A percentile compares a stretch with the other conserved stretches of the same genome.
These are phyloP conservation scores for Lasiosphaeriaceae sp. DNA, from an alignment of 495 filamentous ascomycete genomes.

Conservation along the genomic window DNA sequence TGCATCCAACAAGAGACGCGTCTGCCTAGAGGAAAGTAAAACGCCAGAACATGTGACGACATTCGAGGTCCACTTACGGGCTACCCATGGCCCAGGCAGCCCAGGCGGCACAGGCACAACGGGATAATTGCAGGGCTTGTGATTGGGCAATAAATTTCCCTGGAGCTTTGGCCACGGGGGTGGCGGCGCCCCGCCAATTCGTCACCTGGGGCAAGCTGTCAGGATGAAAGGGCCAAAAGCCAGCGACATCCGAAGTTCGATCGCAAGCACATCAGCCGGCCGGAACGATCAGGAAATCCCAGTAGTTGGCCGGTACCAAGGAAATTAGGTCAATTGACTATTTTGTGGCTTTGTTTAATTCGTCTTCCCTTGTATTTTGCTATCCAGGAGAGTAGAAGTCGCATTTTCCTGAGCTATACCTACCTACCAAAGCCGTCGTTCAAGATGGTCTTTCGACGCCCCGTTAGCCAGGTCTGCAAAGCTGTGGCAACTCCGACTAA, in stretches of 20 bases:
- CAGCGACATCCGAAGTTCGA: too few relatives aligned
- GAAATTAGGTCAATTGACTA: too few relatives aligned
- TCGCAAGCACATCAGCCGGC: too few relatives aligned
- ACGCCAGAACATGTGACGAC: slow-evolving; percentile 23
- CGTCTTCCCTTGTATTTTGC: too few relatives aligned
- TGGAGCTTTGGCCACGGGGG: too few relatives aligned
- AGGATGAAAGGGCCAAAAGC: slow-evolving; percentile 5
- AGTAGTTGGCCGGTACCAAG: background rate
- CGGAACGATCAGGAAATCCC: too few relatives aligned
- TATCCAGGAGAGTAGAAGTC: too few relatives aligned
- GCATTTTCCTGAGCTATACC: background rate
- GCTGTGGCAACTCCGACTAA: slow-evolving; percentile 32
- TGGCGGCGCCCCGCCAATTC: background rate
- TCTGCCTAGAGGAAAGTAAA: too few relatives aligned
- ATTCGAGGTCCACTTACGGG: background rate
- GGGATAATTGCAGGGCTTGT: background rate
- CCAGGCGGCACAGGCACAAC: too few relatives aligned
- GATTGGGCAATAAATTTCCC: slow-evolving; percentile 9
- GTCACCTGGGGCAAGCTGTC: slow-evolving; percentile 4
- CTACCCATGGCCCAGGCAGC: too few relatives aligned
- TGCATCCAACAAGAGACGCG: slow-evolving; percentile 15
- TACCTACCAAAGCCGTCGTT: slow-evolving; percentile 5
- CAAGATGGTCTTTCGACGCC: slow-evolving; percentile 46
- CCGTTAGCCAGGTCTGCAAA: slow-evolving; percentile 40
- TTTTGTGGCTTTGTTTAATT: too few relatives aligned